Evolutionary conservation across 2,329 filamentous ascomycete species (phyloP).

Genomic region (Calcarisporium arbuscula): DNA sequence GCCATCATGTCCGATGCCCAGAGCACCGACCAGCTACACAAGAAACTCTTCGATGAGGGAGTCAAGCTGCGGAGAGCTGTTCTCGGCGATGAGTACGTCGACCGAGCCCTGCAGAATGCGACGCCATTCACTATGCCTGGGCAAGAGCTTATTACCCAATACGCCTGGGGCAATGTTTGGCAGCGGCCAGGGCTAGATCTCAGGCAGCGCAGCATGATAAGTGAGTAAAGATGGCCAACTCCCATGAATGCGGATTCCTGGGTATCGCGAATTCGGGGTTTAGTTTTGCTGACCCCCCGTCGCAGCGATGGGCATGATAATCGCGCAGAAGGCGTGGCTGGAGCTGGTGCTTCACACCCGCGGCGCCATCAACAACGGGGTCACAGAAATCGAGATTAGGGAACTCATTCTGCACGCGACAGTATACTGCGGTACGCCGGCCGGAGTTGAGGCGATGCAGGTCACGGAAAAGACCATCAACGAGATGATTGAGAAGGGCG

Average conservation of each 20-base stretch:
- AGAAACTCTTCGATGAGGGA: constrained; percentile 54
- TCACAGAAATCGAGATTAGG: constrained; percentile 46
- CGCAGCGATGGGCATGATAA: constrained; percentile 60
- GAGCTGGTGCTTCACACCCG: constrained; percentile 56
- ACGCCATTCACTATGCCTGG: constrained; percentile 50
- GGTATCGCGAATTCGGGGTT: no score
- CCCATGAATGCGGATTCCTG: no score
- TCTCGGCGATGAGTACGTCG: constrained; percentile 52
- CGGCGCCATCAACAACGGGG: constrained; percentile 55
- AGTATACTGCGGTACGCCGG: constrained; percentile 34
- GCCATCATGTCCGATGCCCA: no score
- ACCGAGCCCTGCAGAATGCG: constrained; percentile 44
- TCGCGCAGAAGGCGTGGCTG: constrained; percentile 49
- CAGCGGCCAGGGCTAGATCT: constrained; percentile 53
- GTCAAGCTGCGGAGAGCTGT: constrained; percentile 52
- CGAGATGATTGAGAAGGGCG: constrained; percentile 19
- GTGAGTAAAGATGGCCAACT: no score
- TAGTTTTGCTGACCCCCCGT: no score
- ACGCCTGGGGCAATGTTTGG: constrained; percentile 57
- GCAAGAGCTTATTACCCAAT: constrained; percentile 55
- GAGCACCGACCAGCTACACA: no score
- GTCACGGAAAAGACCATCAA: constrained; percentile 18
- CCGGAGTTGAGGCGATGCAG: constrained; percentile 30
- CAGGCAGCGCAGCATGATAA: constrained; percentile 42
- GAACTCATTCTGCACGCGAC: constrained; percentile 45